Percentiles rank a stretch among this genome's conserved stretches.
Conservation (phyloP, 176 grass and related monocot genomes). For the Carex myosuroides region DNA sequence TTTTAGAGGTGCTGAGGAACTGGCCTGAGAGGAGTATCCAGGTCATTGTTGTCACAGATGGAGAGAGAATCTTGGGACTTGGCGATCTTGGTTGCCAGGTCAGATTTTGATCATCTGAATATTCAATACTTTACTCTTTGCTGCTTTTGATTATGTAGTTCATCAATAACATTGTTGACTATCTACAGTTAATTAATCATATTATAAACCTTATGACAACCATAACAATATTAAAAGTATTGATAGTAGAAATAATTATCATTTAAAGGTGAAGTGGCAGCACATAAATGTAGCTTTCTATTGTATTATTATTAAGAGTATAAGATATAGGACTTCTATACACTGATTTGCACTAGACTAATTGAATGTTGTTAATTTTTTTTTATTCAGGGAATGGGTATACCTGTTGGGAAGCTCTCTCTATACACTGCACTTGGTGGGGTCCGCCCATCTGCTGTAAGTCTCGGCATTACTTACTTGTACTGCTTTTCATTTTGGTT, state of each 20-base stretch:
- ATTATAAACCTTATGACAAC: background rate
- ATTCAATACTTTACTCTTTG: background rate
- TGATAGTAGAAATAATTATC: background rate
- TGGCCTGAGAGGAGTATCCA: constrained; percentile 95
- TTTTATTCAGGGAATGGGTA: constrained; percentile 84
- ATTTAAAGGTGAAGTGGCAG: too few relatives aligned
- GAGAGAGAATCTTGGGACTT: constrained; percentile 92
- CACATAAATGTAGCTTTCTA: too few relatives aligned
- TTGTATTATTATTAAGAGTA: too few relatives aligned
- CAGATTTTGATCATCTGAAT: background rate
- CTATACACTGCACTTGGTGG: constrained; percentile 96
- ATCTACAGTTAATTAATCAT: background rate
- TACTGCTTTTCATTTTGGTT: constrained; percentile 4
- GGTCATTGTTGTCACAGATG: constrained; percentile 93
- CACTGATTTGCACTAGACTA: background rate
- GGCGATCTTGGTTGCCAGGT: constrained; percentile 98
- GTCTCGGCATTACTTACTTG: background rate
- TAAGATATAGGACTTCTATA: background rate
- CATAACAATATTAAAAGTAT: background rate
- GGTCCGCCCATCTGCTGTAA: constrained; percentile 91
- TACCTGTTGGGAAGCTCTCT: constrained; percentile 95
- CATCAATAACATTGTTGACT: background rate
- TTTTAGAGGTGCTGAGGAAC: constrained; percentile 87
- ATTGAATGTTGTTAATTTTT: constrained; percentile 20
- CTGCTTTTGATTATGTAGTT: constrained; percentile 16